A percentile compares a stretch with the other conserved stretches of the same genome.
Evolutionary conservation across 768 basidiomycete species (phyloP).

Genomic region (Rhodosporidiobolus odoratus): DNA sequence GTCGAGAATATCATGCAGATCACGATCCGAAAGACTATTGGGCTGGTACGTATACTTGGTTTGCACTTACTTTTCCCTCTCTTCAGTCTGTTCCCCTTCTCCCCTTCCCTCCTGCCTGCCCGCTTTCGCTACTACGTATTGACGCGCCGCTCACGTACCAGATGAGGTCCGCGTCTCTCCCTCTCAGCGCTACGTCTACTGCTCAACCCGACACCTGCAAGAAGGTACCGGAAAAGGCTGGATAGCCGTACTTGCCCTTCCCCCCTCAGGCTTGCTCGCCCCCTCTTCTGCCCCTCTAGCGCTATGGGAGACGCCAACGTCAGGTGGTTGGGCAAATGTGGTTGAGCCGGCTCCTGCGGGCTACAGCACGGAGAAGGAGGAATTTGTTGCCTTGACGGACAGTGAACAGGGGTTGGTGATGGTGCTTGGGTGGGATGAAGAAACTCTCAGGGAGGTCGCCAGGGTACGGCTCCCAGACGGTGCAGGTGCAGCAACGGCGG

Average conservation of each 20-base stretch:
- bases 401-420: slow-evolving; percentile 41
- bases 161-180: slow-evolving; percentile 38
- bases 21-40: slow-evolving; percentile 29
- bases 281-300: slow-evolving; percentile 8
- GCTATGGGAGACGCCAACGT: slow-evolving; percentile 40
- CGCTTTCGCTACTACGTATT: too few relatives aligned
- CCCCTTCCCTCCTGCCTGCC: background rate
- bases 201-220: slow-evolving; percentile 38
- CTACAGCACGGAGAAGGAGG: slow-evolving; percentile 15
- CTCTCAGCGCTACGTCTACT: slow-evolving; percentile 35
- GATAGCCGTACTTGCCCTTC: slow-evolving; percentile 37
- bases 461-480: slow-evolving; percentile 7
- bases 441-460: slow-evolving; percentile 15
- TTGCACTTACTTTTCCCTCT: background rate
- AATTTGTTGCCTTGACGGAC: slow-evolving; percentile 41
- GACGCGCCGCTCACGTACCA: too few relatives aligned
- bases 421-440: slow-evolving; percentile 30
- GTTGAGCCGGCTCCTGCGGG: slow-evolving; percentile 36
- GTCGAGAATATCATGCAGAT: background rate
- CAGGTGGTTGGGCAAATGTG: slow-evolving; percentile 44
- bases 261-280: slow-evolving; percentile 15
- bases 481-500: slow-evolving; percentile 30
- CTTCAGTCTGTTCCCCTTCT: background rate
- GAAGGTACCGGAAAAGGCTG: slow-evolving; percentile 38
- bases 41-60: slow-evolving; percentile 31